Evolutionary conservation across 345 rosid species (phyloP).

Genomic region (Zanthoxylum bungeanum): DNA sequence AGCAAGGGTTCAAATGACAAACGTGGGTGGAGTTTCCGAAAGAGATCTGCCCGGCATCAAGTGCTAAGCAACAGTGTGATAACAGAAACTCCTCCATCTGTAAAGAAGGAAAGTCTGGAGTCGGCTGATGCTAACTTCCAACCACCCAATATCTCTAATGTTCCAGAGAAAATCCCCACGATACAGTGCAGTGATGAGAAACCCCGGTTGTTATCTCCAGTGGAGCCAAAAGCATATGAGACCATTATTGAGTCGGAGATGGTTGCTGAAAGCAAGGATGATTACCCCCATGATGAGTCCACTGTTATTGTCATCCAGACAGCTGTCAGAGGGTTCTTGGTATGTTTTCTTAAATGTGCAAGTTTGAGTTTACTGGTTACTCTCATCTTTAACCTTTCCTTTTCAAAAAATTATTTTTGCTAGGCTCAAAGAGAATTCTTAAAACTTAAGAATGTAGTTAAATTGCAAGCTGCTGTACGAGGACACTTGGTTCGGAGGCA

Average conservation of each 20-base stretch:
- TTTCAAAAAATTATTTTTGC: conserved; percentile 13
- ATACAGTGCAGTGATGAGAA: conserved; percentile 41
- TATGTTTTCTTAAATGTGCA: conserved; percentile 16
- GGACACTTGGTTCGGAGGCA: conserved; percentile 89
- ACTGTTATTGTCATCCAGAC: conserved; percentile 49
- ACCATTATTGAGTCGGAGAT: conserved; percentile 17
- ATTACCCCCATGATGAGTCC: conserved; percentile 39
- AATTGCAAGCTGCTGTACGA: conserved; percentile 91
- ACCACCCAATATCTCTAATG: conserved; percentile 8
- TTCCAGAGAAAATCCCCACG: conserved; percentile 33
- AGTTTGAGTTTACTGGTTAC: not conserved
- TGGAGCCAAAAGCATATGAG: conserved; percentile 29
- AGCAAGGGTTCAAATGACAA: conserved; percentile 41
- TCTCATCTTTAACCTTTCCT: not conserved
- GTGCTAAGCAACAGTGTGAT: conserved; percentile 56
- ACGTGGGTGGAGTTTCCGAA: conserved; percentile 68
- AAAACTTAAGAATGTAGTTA: conserved; percentile 65
- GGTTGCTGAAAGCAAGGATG: conserved; percentile 28
- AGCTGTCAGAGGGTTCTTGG: conserved; percentile 58
- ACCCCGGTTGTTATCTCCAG: conserved; percentile 27
- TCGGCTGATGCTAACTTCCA: conserved; percentile 28
- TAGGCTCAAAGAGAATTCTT: conserved; percentile 65
- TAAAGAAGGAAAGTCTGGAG: conserved; percentile 39
- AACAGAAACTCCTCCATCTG: conserved; percentile 42
- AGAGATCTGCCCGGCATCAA: conserved; percentile 60